Evolutionary conservation across 2,329 filamentous ascomycete genomes (phyloP).

Genomic region (Pseudocercospora fuligena): DNA sequence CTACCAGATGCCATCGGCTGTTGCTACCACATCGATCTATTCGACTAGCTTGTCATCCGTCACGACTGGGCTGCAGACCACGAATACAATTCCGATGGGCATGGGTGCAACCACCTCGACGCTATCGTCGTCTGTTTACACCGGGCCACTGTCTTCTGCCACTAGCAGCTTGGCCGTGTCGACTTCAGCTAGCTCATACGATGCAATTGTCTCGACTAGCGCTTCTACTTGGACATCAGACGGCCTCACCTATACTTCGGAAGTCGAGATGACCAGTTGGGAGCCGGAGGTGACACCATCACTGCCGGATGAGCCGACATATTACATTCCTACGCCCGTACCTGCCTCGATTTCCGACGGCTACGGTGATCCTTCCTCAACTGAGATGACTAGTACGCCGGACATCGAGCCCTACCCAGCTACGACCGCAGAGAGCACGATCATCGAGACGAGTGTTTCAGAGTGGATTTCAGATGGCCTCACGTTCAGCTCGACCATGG

Average conservation of each 20-base stretch:
- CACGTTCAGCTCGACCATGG: constrained; percentile 8
- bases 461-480: constrained; percentile 15
- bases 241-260: constrained; percentile 10
- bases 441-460: not conserved
- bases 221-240: constrained; percentile 8
- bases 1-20: constrained; percentile 41
- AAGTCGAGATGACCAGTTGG: not conserved
- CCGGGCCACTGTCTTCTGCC: constrained; percentile 35
- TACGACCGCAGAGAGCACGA: constrained; percentile 1
- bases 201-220: not conserved
- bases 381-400: not conserved
- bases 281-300: not conserved
- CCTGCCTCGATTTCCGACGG: not conserved
- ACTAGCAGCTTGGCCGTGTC: constrained; percentile 20
- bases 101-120: constrained; percentile 35
- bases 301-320: not conserved
- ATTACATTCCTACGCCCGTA: not conserved
- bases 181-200: not conserved
- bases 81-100: constrained; percentile 33
- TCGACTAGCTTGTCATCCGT: constrained; percentile 35
- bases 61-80: constrained; percentile 22
- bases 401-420: not conserved
- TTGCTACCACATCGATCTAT: constrained; percentile 32
- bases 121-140: constrained; percentile 31
- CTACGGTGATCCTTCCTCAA: not conserved